Percentiles rank a stretch among this genome's conserved stretches.
Conservation (phyloP, 495 filamentous ascomycete genomes). For the Daldinia grandis region DNA sequence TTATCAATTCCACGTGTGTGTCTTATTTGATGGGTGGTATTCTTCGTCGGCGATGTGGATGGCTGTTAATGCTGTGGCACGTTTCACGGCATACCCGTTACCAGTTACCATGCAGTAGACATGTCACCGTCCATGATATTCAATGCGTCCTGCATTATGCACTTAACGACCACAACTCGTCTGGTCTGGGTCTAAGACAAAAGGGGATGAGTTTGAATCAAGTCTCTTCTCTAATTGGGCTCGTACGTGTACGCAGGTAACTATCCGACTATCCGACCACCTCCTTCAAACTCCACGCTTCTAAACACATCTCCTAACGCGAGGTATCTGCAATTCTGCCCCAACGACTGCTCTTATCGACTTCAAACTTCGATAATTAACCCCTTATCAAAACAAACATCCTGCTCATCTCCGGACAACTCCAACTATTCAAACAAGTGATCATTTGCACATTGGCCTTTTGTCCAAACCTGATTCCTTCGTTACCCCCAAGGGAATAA, state of each 20-base stretch:
- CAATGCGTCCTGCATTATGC: constrained; percentile 8
- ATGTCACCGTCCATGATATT: constrained; percentile 25
- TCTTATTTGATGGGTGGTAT: neutral
- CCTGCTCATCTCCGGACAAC: neutral
- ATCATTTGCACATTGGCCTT: constrained; percentile 27
- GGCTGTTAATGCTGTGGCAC: constrained; percentile 23
- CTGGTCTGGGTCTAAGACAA: neutral
- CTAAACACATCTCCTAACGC: constrained; percentile 11
- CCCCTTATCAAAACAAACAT: constrained; percentile 18
- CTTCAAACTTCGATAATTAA: neutral
- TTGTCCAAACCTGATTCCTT: constrained; percentile 32
- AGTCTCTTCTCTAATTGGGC: constrained; percentile 22
- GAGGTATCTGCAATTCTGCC: neutral
- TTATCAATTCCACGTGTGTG: neutral
- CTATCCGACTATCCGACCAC: constrained; percentile 14
- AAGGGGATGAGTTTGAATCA: constrained; percentile 8
- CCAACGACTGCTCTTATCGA: constrained; percentile 11
- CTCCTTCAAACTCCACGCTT: constrained; percentile 24
- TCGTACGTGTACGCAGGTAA: constrained; percentile 12
- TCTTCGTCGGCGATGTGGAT: constrained; percentile 1
- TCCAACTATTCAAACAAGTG: constrained; percentile 36
- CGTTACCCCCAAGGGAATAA: constrained; percentile 27
- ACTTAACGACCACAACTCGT: neutral
- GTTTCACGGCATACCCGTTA: constrained; percentile 34
- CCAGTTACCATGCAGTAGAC: constrained; percentile 20